These are phyloP conservation scores for Cornus kousa DNA, from an alignment of 148 eudicot genomes.

Conservation along the genomic window DNA sequence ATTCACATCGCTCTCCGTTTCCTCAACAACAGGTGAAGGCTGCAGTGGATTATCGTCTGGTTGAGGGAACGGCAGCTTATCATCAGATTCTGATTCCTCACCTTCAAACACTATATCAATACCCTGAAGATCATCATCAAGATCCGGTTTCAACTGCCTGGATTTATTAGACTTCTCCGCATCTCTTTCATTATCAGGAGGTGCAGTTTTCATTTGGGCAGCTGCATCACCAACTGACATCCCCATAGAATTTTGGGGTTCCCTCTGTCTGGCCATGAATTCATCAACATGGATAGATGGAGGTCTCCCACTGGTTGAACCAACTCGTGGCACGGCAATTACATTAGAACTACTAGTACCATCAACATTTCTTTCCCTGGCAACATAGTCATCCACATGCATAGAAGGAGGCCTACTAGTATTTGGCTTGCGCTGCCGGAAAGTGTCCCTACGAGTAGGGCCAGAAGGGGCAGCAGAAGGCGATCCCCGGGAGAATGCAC, in stretches of 20 bases:
- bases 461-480: constrained; percentile 43
- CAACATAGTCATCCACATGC: constrained; percentile 99
- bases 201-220: constrained; percentile 39
- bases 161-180: constrained; percentile 55
- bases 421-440: constrained; percentile 91
- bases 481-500: constrained; percentile 51
- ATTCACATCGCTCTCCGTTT: constrained; percentile 72
- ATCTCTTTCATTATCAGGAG: constrained; percentile 43
- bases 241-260: constrained; percentile 65
- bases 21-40: constrained; percentile 70
- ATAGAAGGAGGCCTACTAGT: constrained; percentile 98
- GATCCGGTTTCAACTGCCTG: constrained; percentile 68
- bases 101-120: constrained; percentile 95
- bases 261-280: constrained; percentile 93
- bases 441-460: constrained; percentile 78
- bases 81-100: constrained; percentile 92
- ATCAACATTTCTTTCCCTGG: constrained; percentile 89
- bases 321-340: constrained; percentile 80
- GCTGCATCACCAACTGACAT: constrained; percentile 46
- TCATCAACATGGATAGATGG: constrained; percentile 98
- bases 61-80: constrained; percentile 86
- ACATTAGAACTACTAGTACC: constrained; percentile 70
- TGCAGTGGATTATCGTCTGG: constrained; percentile 64
- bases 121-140: constrained; percentile 96
- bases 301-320: constrained; percentile 88